Evolutionary conservation across 208 protist genomes (phyloP), one percentile per base, ranked within the genome.

Genomic region (Trypanosoma caninum): DNA sequence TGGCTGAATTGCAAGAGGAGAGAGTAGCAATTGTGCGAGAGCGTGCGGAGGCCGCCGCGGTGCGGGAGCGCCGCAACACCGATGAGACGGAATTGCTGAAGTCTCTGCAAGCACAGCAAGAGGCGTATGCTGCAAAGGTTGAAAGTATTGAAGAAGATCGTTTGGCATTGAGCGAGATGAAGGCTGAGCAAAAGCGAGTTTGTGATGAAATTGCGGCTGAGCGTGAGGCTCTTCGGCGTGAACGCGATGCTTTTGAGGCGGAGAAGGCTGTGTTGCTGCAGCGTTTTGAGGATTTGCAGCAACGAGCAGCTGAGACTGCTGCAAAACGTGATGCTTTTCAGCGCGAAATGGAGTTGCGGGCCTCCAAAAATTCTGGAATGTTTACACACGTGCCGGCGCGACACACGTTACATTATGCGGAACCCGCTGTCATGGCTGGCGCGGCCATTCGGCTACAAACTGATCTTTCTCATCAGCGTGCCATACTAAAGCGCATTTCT

Each of bases 381-480:
- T 5, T 13, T 18, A 13, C 9, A 3, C 27, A 58, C 2, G 1
- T 40, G 27, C 45, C 9, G 3, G 25, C 40, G 3, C 37, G 46
- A 48, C 42, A 34, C n/a, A 25, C 33, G 18, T 3, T 20, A 14
- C 30, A n/a, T 42, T 51, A 74, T 37, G 35, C 25, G 2, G 68
- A 66, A 52, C 41, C 58, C 31, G 9, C 28, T 31, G 41, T 3
- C 6, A 20, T 45, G 13, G 23, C 14, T 42, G 55, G 57, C 22
- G 72, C 72, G 10, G 72, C 76, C 0, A 87, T 83, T 10, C 67
- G 74, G 6, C 68, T 95, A 25, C 83, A 91, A 54, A 86, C 91
- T 67, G 84, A 93, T 56, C 66, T 95, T 8, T 85, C 85, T 4
- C 69, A 74, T 13, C 89, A 95, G 60, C 85, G 89, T 31, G 89